Base-by-base conservation (phyloP, 495 filamentous ascomycete species). In the Lasiosphaeria ovina region DNA sequence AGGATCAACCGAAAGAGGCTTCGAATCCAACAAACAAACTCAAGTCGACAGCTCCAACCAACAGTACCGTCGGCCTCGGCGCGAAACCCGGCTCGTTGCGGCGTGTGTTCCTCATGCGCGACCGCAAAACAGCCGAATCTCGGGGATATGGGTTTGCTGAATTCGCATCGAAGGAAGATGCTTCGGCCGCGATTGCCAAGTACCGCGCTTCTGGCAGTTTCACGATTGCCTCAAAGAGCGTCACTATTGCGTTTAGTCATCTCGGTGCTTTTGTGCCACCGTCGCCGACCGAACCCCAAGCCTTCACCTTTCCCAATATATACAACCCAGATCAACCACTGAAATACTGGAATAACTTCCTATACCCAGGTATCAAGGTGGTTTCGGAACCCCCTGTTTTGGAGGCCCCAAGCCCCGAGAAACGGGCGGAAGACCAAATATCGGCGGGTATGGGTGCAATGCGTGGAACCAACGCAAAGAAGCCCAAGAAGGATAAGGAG, bases 101-200 rank as follows among this genome's bases (percentile, higher is more conserved):
- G 32, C 87, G 92, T 54, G 84, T 97, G 10, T 79, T 96, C 49
- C 76, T 97, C 9, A 86, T 95, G 60, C 83, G 91, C 51, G 89
- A 94, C 65, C 81, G 88, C 60, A 80, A 79, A 51, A 87, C 78
- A 17, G 85, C 91, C 58, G 88, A 92, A 54, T 92, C 88, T 59
- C 93, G 90, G 86, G 84, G 87, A 51, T 96, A 90, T 66, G 92
- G 92, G 0, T 97, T 97, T 69, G 92, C 89, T 31, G 92, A 97
- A 70, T 97, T 93, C 68, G 85, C 83, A n/a, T 89, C 73, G 0
- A 64, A 81, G 45, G 73, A 91, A 74, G 92, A 96, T 72, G 91
- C 92, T 2, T 83, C 86, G 75, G 88, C 85, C 38, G 92, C 92
- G 3, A 73, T 94, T 59, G 77, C 79, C 4, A 89, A 92, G 60